phyloP scores from a whole-genome alignment of 495 filamentous ascomycete genomes.

The Podospora pseudoanserina region DNA sequence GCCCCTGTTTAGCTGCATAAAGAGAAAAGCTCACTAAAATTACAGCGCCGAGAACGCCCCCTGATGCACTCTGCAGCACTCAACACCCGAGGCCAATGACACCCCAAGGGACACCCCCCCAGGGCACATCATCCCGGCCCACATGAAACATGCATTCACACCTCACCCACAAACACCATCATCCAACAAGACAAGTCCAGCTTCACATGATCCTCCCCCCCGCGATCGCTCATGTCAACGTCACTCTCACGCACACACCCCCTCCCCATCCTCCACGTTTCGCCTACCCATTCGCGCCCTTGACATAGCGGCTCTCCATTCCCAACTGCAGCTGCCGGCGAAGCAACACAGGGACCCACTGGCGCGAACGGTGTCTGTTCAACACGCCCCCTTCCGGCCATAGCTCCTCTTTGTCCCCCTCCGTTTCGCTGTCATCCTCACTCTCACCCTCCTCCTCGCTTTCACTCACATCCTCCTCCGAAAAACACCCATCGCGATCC shows the following conservation, averaged over 20 bases:
- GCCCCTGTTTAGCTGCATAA: slow-evolving; percentile 16
- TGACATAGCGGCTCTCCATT: slow-evolving; percentile 42
- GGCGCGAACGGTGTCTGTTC: slow-evolving; percentile 9
- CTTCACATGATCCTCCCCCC: not conserved
- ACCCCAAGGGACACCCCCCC: slow-evolving; percentile 5
- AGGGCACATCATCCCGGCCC: not conserved
- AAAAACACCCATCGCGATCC: slow-evolving; percentile 37
- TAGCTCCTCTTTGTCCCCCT: slow-evolving; percentile 25
- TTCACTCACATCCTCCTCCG: slow-evolving; percentile 24
- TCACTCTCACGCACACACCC: slow-evolving; percentile 1
- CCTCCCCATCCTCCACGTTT: slow-evolving; percentile 24
- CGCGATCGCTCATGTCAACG: not conserved
- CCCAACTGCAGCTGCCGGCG: slow-evolving; percentile 33
- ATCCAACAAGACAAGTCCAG: not conserved
- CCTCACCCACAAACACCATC: slow-evolving; percentile 6
- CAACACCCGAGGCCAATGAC: slow-evolving; percentile 6
- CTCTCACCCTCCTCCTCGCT: slow-evolving; percentile 19
- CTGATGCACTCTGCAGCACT: not conserved
- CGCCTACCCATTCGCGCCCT: slow-evolving; percentile 32
- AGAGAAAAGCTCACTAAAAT: slow-evolving; percentile 9
- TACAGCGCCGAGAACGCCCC: not conserved
- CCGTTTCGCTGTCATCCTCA: slow-evolving; percentile 22
- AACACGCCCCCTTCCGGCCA: slow-evolving; percentile 11
- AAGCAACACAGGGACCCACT: slow-evolving; percentile 33
- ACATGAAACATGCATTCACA: slow-evolving; percentile 12